Percentiles rank a stretch among this genome's conserved stretches.
phyloP scores from a whole-genome alignment of 352 stramenopile species.

The Phytophthora pseudosyringae region DNA sequence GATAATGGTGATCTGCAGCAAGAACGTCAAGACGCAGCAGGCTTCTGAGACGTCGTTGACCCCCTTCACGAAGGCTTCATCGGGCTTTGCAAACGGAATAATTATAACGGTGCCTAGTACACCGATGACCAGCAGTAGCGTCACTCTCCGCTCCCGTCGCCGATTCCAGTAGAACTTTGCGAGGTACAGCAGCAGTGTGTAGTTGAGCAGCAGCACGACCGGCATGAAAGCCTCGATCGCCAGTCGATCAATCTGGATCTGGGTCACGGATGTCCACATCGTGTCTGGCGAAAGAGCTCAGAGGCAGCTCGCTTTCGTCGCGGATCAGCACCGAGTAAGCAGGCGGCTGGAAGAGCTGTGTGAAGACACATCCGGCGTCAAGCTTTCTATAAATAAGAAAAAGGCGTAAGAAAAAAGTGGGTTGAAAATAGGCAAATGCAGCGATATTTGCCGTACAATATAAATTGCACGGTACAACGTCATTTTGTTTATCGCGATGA shows the following conservation, averaged over 20 bases:
- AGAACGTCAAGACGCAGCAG: slow-evolving; percentile 42
- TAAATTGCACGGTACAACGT: neutral
- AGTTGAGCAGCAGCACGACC: slow-evolving; percentile 50
- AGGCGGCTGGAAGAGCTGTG: no score
- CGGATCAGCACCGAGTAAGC: neutral
- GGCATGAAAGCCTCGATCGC: slow-evolving; percentile 37
- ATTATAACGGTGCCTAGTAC: slow-evolving; percentile 30
- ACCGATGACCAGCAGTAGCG: slow-evolving; percentile 31
- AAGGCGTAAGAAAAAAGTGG: no score
- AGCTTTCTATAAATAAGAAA: no score
- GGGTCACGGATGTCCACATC: slow-evolving; percentile 33
- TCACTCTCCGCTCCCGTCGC: slow-evolving; percentile 16
- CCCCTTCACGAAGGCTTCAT: slow-evolving; percentile 23
- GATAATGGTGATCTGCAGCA: slow-evolving; percentile 55
- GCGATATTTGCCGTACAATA: no score
- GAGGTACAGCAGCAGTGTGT: slow-evolving; percentile 51
- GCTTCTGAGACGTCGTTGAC: slow-evolving; percentile 49
- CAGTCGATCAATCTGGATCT: slow-evolving; percentile 25
- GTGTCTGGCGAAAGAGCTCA: no score
- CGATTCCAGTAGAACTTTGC: slow-evolving; percentile 37
- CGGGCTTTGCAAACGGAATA: slow-evolving; percentile 33
- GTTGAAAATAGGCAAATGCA: no score
- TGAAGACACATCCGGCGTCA: no score
- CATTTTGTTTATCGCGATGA: neutral
- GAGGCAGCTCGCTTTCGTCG: no score